Conservation (phyloP, 441 rosid genomes). For the Macaranga tanarius region DNA sequence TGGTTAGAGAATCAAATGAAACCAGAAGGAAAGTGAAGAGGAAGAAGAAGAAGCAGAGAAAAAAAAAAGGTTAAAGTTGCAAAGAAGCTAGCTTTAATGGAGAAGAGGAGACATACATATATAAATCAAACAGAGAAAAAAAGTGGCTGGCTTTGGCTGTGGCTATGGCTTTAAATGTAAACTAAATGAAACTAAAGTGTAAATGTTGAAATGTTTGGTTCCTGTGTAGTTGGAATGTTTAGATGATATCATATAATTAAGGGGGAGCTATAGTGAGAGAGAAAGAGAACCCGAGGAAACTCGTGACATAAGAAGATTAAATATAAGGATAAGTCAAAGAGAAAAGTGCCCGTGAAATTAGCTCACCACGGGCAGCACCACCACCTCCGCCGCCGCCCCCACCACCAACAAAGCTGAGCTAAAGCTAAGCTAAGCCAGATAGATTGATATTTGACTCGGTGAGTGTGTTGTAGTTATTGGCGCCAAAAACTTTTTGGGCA, state of each 20-base stretch:
- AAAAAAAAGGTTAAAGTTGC: background rate
- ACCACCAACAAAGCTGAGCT: no score
- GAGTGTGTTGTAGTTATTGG: no score
- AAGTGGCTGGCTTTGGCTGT: background rate
- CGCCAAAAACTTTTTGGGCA: no score
- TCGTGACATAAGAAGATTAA: constrained; percentile 48
- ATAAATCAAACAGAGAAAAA: background rate
- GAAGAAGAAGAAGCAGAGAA: constrained; percentile 9
- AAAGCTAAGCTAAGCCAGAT: no score
- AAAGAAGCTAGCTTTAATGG: background rate
- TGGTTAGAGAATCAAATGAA: constrained; percentile 47
- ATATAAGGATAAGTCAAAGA: constrained; percentile 1
- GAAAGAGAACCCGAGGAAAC: constrained; percentile 74
- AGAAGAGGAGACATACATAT: background rate
- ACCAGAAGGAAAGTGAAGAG: constrained; percentile 37
- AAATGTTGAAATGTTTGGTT: no score
- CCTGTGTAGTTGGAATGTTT: no score
- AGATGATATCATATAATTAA: no score
- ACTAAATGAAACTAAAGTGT: no score
- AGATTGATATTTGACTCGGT: no score
- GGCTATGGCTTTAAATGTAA: no score
- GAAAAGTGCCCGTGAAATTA: constrained; percentile 36
- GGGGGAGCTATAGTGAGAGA: background rate
- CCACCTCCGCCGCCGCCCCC: background rate
- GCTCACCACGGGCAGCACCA: constrained; percentile 49